These are phyloP conservation scores for Aspergillus oerlinghausenensis DNA, from an alignment of 2,329 filamentous ascomycete species.

Conservation along the genomic window DNA sequence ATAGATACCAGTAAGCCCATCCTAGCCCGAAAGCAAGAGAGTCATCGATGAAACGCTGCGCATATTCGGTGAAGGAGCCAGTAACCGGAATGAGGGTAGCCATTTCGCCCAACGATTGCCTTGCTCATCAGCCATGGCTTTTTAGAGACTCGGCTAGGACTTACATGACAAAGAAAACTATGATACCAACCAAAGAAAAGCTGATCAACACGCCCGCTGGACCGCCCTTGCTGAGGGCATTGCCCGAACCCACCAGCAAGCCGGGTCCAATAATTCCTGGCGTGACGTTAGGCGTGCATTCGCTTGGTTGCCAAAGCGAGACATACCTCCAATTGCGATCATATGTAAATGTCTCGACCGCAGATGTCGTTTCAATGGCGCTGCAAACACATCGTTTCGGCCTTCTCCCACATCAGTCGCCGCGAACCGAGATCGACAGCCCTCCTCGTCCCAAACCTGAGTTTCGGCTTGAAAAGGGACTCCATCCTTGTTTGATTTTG, in stretches of 20 bases:
- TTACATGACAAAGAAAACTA: conserved; percentile 51
- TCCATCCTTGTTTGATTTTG: not conserved
- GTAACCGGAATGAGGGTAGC: conserved; percentile 68
- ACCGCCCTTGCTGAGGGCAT: conserved; percentile 63
- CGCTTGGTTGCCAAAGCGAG: not conserved
- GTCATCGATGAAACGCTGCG: conserved; percentile 66
- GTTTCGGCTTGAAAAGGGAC: not conserved
- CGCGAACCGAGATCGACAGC: not conserved
- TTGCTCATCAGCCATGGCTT: conserved; percentile 45
- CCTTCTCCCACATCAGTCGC: not conserved
- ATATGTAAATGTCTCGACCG: conserved; percentile 60
- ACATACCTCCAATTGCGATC: conserved; percentile 55
- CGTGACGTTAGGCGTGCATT: conserved; percentile 25
- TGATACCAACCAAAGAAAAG: conserved; percentile 66
- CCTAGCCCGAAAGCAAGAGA: conserved; percentile 65
- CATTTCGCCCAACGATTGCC: conserved; percentile 71
- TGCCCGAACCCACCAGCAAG: conserved; percentile 66
- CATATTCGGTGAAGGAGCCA: conserved; percentile 66
- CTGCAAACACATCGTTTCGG: conserved; percentile 6
- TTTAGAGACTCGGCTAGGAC: conserved; percentile 2
- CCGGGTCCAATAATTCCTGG: conserved; percentile 62
- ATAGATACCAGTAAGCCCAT: conserved; percentile 62
- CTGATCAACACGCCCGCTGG: conserved; percentile 69
- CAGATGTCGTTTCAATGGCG: conserved; percentile 43
- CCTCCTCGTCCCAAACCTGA: not conserved